Conservation (phyloP, 768 basidiomycete genomes). For the Serpula lacrymans region DNA sequence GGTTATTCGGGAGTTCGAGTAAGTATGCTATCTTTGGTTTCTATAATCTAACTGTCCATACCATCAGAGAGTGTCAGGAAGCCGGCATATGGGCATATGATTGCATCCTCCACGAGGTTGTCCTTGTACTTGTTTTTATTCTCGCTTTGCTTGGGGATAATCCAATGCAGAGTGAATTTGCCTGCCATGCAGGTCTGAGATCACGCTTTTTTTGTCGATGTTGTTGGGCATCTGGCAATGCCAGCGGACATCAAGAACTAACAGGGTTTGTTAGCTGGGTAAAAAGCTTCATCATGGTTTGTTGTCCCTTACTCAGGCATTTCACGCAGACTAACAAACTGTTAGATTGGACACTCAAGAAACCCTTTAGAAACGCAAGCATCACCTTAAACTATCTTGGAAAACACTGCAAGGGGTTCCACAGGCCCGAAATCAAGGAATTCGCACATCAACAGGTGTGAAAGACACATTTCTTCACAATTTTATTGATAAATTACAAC, state of each 20-base stretch:
- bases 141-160: constrained; percentile 21
- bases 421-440: background rate
- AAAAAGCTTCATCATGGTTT: no score
- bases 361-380: no score
- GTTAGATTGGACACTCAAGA: no score
- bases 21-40: constrained; percentile 1
- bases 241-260: no score
- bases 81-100: constrained; percentile 18
- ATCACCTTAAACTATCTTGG: no score
- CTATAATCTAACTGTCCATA: background rate
- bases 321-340: no score
- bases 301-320: no score
- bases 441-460: constrained; percentile 6
- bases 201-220: constrained; percentile 21
- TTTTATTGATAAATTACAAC: constrained; percentile 9
- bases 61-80: constrained; percentile 8
- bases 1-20: constrained; percentile 15
- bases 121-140: constrained; percentile 13
- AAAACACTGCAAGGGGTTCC: no score
- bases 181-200: constrained; percentile 20
- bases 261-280: no score
- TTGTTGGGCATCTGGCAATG: constrained; percentile 12
- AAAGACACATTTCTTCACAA: constrained; percentile 10
- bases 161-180: constrained; percentile 23
- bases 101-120: constrained; percentile 8